These are phyloP conservation scores for Sporormia fimetaria DNA, from an alignment of 495 filamentous ascomycete genomes.

Conservation along the genomic window DNA sequence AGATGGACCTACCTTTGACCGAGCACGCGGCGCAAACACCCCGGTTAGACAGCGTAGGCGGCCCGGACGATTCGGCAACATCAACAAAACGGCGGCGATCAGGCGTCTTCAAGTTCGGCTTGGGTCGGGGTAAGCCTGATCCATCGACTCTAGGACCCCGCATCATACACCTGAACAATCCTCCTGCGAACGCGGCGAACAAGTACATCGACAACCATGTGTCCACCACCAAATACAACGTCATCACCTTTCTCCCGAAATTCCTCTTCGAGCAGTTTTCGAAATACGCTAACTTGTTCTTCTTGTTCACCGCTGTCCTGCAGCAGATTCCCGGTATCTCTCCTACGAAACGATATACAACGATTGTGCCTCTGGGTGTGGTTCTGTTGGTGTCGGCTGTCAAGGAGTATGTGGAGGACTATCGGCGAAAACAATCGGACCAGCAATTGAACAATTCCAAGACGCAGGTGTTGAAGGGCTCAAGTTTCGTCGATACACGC, in stretches of 20 bases:
- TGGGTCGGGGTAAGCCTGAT: conserved; percentile 74
- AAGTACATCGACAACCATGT: conserved; percentile 94
- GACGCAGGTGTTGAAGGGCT: conserved; percentile 71
- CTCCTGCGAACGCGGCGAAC: conserved; percentile 76
- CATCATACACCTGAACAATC: conserved; percentile 94
- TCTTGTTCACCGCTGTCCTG: conserved; percentile 90
- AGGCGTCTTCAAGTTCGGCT: conserved; percentile 86
- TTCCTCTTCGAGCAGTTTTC: conserved; percentile 99
- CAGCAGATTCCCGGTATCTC: conserved; percentile 95
- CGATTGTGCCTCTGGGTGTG: conserved; percentile 80
- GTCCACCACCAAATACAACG: conserved; percentile 95
- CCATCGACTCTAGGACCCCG: conserved; percentile 83
- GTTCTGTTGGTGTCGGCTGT: conserved; percentile 88
- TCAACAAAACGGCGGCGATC: conserved; percentile 49
- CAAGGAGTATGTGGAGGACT: conserved; percentile 92
- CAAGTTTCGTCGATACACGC: conserved; percentile 70
- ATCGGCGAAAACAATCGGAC: conserved; percentile 78
- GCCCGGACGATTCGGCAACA: conserved; percentile 29
- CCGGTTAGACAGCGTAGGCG: conserved; percentile 30
- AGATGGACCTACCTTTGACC: conserved; percentile 95
- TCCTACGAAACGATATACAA: conserved; percentile 90
- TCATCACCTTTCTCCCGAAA: conserved; percentile 90
- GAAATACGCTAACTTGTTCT: conserved; percentile 98
- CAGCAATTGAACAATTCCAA: conserved; percentile 80
- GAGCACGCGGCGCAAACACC: conserved; percentile 51